These are phyloP conservation scores for Emericellopsis terricola DNA, from an alignment of 495 filamentous ascomycete genomes.

Conservation along the genomic window DNA sequence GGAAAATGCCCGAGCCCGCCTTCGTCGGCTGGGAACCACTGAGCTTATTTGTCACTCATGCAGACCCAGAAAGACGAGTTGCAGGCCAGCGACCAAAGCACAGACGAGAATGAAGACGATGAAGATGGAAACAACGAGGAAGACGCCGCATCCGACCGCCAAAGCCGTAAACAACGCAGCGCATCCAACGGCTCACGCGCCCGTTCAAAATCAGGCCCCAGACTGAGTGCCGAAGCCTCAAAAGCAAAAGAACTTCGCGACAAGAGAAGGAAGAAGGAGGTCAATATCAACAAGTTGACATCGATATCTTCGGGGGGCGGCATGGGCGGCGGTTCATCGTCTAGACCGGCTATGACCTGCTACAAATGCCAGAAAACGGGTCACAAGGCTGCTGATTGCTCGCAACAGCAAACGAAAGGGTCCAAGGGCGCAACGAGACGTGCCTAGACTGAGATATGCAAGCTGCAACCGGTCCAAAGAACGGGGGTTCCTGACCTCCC, in stretches of 20 bases:
- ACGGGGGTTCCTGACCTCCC: no score
- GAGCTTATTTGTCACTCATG: no score
- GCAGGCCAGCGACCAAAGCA: no score
- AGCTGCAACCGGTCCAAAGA: no score
- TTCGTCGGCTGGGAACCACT: no score
- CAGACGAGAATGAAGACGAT: no score
- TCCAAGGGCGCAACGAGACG: no score
- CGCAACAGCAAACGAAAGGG: background rate
- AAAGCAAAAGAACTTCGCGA: slow-evolving; percentile 28
- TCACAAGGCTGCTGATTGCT: slow-evolving; percentile 11
- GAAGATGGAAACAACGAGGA: slow-evolving; percentile 7
- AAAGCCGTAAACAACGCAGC: background rate
- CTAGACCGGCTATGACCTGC: slow-evolving; percentile 6
- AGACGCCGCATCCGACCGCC: background rate
- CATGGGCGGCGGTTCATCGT: background rate
- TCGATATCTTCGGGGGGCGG: slow-evolving; percentile 26
- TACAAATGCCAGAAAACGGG: slow-evolving; percentile 12
- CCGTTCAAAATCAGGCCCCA: slow-evolving; percentile 11
- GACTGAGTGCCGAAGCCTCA: slow-evolving; percentile 10
- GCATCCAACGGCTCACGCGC: slow-evolving; percentile 1
- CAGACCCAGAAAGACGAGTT: no score
- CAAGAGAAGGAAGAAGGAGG: slow-evolving; percentile 35
- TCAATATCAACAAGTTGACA: slow-evolving; percentile 35
- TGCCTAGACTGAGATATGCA: no score
- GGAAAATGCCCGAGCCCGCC: no score